Evolutionary conservation across 768 basidiomycete genomes (phyloP).

Genomic region (Trametes villosa): DNA sequence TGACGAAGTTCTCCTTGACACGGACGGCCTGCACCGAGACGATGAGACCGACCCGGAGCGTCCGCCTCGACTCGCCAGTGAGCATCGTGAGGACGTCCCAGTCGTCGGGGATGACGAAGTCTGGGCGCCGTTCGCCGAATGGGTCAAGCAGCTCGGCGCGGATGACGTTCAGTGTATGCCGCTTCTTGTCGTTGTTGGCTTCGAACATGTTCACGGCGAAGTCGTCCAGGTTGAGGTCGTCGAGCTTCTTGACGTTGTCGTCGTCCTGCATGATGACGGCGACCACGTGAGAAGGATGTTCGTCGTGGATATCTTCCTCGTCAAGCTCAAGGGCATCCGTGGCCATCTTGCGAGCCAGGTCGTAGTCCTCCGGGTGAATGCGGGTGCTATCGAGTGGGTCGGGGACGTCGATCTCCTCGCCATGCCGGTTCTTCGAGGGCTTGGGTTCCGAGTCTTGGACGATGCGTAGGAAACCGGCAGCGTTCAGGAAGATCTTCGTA

Average conservation of each 20-base stretch:
- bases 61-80: conserved; percentile 85
- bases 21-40: conserved; percentile 76
- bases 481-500: conserved; percentile 90
- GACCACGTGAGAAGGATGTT: conserved; percentile 91
- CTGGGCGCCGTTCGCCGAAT: conserved; percentile 72
- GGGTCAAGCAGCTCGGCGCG: conserved; percentile 82
- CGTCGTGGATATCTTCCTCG: conserved; percentile 92
- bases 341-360: conserved; percentile 97
- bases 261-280: conserved; percentile 82
- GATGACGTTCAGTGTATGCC: conserved; percentile 87
- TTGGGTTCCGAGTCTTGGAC: conserved; percentile 69
- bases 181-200: conserved; percentile 83
- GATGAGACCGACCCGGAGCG: conserved; percentile 78
- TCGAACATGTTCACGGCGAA: conserved; percentile 92
- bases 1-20: conserved; percentile 52
- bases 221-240: conserved; percentile 92
- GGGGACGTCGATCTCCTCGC: conserved; percentile 68
- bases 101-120: conserved; percentile 64
- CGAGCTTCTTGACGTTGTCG: conserved; percentile 78
- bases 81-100: conserved; percentile 95
- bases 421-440: conserved; percentile 59
- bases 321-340: conserved; percentile 97
- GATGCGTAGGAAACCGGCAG: conserved; percentile 90
- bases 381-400: conserved; percentile 96
- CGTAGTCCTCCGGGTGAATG: conserved; percentile 97